Evolutionary conservation across 768 basidiomycete genomes (phyloP).

Genomic region (Termitomyces sp.): DNA sequence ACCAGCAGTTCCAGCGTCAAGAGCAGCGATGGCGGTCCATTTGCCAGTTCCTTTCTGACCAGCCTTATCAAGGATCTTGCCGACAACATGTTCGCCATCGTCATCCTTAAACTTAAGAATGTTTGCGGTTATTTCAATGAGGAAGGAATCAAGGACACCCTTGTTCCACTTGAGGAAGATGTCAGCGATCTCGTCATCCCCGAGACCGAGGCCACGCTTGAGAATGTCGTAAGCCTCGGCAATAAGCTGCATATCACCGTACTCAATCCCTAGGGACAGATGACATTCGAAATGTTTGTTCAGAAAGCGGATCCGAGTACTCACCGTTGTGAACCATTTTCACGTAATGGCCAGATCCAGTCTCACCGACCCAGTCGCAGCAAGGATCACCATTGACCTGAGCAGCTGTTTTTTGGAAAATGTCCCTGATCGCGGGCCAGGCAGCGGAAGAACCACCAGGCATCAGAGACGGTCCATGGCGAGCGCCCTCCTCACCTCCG

Average conservation of each 20-base stretch:
- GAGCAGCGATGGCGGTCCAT: slow-evolving; percentile 97
- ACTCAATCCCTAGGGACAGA: slow-evolving; percentile 80
- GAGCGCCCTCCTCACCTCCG: slow-evolving; percentile 98
- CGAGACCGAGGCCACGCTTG: slow-evolving; percentile 87
- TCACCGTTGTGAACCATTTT: slow-evolving; percentile 99
- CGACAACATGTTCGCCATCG: slow-evolving; percentile 86
- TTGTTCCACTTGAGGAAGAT: slow-evolving; percentile 97
- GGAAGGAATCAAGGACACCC: slow-evolving; percentile 98
- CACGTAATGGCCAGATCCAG: slow-evolving; percentile 95
- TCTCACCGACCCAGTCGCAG: slow-evolving; percentile 99
- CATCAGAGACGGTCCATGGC: slow-evolving; percentile 97
- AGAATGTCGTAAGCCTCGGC: slow-evolving; percentile 99
- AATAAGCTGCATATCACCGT: slow-evolving; percentile 99
- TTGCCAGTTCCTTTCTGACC: slow-evolving; percentile 99
- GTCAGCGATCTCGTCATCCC: slow-evolving; percentile 86
- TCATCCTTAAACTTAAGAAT: slow-evolving; percentile 97
- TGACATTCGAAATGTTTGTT: slow-evolving; percentile 2
- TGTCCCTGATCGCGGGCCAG: slow-evolving; percentile 96
- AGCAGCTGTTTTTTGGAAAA: slow-evolving; percentile 97
- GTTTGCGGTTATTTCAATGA: slow-evolving; percentile 96
- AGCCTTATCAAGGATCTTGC: slow-evolving; percentile 92
- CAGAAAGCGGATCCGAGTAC: slow-evolving; percentile 11
- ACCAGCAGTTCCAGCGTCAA: slow-evolving; percentile 89
- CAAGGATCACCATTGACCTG: slow-evolving; percentile 94
- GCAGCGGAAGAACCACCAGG: slow-evolving; percentile 93